Evolutionary conservation across 2,329 filamentous ascomycete genomes (phyloP), one percentile per base, ranked within the genome.

Genomic region (Fusarium lateritium): DNA sequence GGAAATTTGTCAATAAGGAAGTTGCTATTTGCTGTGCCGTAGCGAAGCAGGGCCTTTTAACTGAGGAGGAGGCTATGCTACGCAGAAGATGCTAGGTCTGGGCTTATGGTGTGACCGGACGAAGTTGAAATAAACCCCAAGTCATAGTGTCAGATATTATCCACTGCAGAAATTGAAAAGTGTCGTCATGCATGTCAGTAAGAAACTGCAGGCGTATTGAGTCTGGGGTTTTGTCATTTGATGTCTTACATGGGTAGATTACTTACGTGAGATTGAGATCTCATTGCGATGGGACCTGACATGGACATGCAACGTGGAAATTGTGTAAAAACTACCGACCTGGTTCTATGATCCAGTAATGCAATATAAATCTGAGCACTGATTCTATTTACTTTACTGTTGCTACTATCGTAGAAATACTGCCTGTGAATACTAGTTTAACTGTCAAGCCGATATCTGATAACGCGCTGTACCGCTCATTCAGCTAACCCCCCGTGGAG

Each of bases 1-100:
- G 39, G 31, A 7, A 34, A 36, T 14, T 39, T n/a, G 15, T 40
- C 26, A 65, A 38, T 19, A 45, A 65, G 53, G 45, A 22, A 65
- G 60, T 31, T 60, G 61, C 19, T 7, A 24, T 54, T 28, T 61
- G 54, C 46, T 61, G 62, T 61, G 60, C 62, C 62, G 56, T 56
- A 66, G 10, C 7, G 33, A 42, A 62, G 47, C 49, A 66, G 40
- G 56, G 40, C 39, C 44, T 50, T 66, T 66, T 66, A 34, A 49
- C 31, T 34, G 33, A 34, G 14, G 26, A 39, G 39, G 39, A 62
- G 63, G 63, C 63, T 66, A 55, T 66, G 63, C 40, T 38, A 19
- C 22, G 26, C 28, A 31, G 21, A 49, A 26, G 44, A 38, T 24
- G 24, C 38, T 10, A 19, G 17, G 38, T 39, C 10, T 44, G 38